Percentiles rank a stretch among this genome's conserved stretches.
Evolutionary conservation across 1,139 yeast species (phyloP).

Genomic region (Waltiozyma sp.): DNA sequence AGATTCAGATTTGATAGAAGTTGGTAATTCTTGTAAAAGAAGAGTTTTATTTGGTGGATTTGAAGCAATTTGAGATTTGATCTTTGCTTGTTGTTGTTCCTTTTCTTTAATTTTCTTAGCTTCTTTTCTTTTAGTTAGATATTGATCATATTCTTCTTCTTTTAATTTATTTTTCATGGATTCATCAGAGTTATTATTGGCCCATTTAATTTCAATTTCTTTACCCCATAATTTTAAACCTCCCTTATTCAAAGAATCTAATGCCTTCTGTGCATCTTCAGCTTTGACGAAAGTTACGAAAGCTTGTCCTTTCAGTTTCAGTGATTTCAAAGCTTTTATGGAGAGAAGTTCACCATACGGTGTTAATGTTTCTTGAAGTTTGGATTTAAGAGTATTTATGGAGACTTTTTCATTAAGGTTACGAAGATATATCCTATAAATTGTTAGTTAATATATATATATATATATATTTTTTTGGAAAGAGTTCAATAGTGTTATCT

Average conservation of each 20-base stretch:
- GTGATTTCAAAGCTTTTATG: slow-evolving; percentile 49
- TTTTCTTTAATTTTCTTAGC: slow-evolving; percentile 15
- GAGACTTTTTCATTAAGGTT: slow-evolving; percentile 67
- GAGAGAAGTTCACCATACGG: slow-evolving; percentile 41
- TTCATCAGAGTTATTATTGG: slow-evolving; percentile 25
- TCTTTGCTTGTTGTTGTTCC: slow-evolving; percentile 14
- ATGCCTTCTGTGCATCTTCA: slow-evolving; percentile 39
- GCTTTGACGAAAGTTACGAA: slow-evolving; percentile 51
- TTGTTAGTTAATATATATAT: not conserved
- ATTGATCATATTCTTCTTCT: slow-evolving; percentile 10
- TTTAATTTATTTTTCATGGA: slow-evolving; percentile 9
- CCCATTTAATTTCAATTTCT: slow-evolving; percentile 35
- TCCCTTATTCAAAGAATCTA: slow-evolving; percentile 29
- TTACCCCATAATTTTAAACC: slow-evolving; percentile 37
- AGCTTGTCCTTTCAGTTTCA: slow-evolving; percentile 75
- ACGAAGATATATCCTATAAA: slow-evolving; percentile 25
- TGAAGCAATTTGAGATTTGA: slow-evolving; percentile 21
- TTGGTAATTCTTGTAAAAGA: slow-evolving; percentile 56
- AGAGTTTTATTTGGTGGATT: slow-evolving; percentile 63
- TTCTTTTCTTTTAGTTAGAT: slow-evolving; percentile 11
- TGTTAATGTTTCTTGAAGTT: slow-evolving; percentile 31
- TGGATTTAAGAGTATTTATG: slow-evolving; percentile 35
- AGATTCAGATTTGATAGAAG: slow-evolving; percentile 29
- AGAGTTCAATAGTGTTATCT: too few species aligned
- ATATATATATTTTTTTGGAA: too few species aligned